A percentile compares a stretch with the other conserved stretches of the same genome.
Conservation (phyloP, 306 rosid species). For the Sophora flavescens region DNA sequence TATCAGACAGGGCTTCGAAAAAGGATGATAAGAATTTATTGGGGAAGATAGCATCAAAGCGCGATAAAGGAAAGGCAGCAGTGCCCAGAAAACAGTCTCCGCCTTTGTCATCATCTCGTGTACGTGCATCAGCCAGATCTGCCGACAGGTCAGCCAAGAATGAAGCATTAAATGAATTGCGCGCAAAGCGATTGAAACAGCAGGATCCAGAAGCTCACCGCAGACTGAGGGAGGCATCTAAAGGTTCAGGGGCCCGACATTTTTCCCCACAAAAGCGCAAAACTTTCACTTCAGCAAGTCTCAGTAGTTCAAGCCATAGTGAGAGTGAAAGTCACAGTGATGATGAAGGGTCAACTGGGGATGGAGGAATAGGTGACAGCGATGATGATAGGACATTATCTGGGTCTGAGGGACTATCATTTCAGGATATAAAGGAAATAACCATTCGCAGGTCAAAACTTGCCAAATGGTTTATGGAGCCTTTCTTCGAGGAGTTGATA, state of each 20-base stretch:
- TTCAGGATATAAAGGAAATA: constrained; percentile 80
- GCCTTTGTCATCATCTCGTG: constrained; percentile 76
- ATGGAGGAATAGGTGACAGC: constrained; percentile 81
- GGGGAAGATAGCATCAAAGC: constrained; percentile 79
- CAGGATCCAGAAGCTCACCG: constrained; percentile 90
- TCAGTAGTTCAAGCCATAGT: constrained; percentile 89
- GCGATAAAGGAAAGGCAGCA: constrained; percentile 70
- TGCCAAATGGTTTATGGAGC: constrained; percentile 90
- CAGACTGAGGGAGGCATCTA: constrained; percentile 69
- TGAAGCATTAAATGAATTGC: constrained; percentile 86
- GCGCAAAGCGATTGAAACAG: constrained; percentile 90
- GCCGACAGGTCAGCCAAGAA: constrained; percentile 89
- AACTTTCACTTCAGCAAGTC: constrained; percentile 62
- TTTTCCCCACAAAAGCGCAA: constrained; percentile 72
- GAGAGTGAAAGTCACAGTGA: constrained; percentile 88
- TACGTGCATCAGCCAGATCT: constrained; percentile 80
- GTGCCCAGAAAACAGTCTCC: constrained; percentile 78
- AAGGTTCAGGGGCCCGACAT: constrained; percentile 60
- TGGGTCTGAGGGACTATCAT: constrained; percentile 65
- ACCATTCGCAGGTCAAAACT: constrained; percentile 87
- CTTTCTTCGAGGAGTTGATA: constrained; percentile 87
- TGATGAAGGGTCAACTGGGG: constrained; percentile 87
- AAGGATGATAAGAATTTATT: constrained; percentile 78
- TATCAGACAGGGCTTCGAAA: constrained; percentile 85
- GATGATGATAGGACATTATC: constrained; percentile 74